Conservation (phyloP, 495 filamentous ascomycete genomes). For the Aspergillus leporis region DNA sequence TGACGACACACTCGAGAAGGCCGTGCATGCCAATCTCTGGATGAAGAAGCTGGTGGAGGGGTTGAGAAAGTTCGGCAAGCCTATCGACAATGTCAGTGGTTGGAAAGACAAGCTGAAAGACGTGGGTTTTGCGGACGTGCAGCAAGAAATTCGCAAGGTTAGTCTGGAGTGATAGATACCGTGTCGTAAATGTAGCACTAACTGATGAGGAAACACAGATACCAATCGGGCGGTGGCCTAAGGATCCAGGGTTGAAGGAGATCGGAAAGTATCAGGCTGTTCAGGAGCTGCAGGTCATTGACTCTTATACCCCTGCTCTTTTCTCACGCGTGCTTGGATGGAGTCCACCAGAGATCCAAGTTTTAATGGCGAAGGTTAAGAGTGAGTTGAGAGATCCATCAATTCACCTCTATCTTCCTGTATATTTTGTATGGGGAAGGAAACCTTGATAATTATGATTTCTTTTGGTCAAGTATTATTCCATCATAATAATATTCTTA, state of each 20-base stretch:
- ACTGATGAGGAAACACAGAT: neutral
- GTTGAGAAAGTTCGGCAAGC: neutral
- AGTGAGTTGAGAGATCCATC: neutral
- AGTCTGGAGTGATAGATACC: neutral
- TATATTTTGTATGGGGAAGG: neutral
- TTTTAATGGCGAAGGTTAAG: neutral
- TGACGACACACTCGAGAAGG: neutral
- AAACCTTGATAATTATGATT: neutral
- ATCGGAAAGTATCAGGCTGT: neutral
- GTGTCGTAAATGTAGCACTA: neutral
- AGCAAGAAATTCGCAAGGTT: neutral
- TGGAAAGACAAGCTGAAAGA: slow-evolving; percentile 3
- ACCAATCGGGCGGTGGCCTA: neutral
- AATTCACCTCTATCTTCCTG: neutral
- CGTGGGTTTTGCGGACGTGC: neutral
- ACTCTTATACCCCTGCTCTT: neutral
- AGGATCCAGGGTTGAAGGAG: neutral
- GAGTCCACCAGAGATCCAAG: neutral
- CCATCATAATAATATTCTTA: no score
- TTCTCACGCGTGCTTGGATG: neutral
- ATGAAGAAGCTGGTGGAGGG: neutral
- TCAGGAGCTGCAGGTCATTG: slow-evolving; percentile 1
- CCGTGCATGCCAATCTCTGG: neutral
- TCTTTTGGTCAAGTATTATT: no score
- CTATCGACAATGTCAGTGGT: neutral